Percentiles rank a stretch among this genome's conserved stretches.
phyloP scores from a whole-genome alignment of 495 filamentous ascomycete species.

The Pyrenula aspistea region DNA sequence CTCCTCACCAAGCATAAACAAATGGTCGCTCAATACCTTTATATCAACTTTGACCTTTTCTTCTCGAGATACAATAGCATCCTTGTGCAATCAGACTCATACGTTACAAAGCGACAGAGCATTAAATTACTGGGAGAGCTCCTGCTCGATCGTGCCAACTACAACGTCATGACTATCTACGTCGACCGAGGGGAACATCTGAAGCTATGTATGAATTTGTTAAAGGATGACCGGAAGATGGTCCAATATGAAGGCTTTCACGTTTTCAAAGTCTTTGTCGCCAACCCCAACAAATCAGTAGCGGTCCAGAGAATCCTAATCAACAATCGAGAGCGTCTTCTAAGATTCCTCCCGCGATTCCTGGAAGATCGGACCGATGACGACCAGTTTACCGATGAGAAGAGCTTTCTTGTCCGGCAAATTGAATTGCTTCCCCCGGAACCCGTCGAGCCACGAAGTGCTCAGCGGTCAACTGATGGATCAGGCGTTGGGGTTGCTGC shows the following conservation, averaged over 20 bases:
- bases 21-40: conserved; percentile 73
- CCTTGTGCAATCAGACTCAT: conserved; percentile 84
- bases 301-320: conserved; percentile 90
- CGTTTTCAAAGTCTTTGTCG: conserved; percentile 71
- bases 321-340: conserved; percentile 83
- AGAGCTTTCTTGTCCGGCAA: conserved; percentile 90
- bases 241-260: conserved; percentile 99
- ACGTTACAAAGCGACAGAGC: conserved; percentile 96
- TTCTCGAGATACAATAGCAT: conserved; percentile 79
- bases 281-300: conserved; percentile 89
- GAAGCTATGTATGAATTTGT: conserved; percentile 94
- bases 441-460: conserved; percentile 38
- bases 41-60: conserved; percentile 80
- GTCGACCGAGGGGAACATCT: conserved; percentile 90
- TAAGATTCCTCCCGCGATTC: conserved; percentile 82
- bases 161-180: conserved; percentile 94
- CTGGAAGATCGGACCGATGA: conserved; percentile 92
- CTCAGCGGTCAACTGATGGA: conserved; percentile 18
- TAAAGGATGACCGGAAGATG: conserved; percentile 93
- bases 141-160: conserved; percentile 86
- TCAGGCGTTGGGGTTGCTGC: conserved; percentile 24
- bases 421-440: conserved; percentile 67
- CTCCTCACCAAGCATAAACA: conserved; percentile 89
- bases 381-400: conserved; percentile 97
- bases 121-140: conserved; percentile 96